Base-by-base conservation (phyloP, 768 basidiomycete species). In the Lentinula boryana region DNA sequence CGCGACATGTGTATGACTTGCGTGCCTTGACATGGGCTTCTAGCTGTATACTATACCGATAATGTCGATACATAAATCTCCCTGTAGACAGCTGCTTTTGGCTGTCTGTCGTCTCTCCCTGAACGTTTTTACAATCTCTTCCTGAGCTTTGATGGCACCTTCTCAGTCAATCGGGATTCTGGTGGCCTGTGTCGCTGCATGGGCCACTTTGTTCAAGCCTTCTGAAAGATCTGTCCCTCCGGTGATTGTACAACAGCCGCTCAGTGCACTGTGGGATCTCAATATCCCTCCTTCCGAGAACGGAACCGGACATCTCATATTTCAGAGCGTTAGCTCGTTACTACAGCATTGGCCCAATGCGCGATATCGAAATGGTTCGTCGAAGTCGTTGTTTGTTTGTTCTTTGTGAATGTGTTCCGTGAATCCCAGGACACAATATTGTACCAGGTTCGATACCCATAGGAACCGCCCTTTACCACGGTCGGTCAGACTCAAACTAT, bases 311-410 rank as follows among this genome's bases (percentile, higher is more conserved):
- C 71, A 52, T 52, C 68, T 58, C 32, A 65, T 70, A 3, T 71
- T 70, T 9, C 64, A 66, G 21, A 68, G 65, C 48, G 67, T 66
- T 3, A 63, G 59, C 54, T 65, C 60, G 61, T 65, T 62, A 1
- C 67, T 76, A 21, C 74, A 75, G 51, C 74, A 72, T 60, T 76
- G 75, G 74, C 74, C 74, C 8, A 75, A 75, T 53, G 72, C 74
- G 0, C 72, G 72, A 2, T 72, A 76, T 66, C 66, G 72, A 50
- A 75, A 75, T 61, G 74, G 74, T 75, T 48, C 48, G 65, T 31
- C n/a, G 38, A 56, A 2, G 5, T 40, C 38, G 16, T 12, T 10
- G 6, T 27, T n/a, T 46, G 9, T 32, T 23, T 13, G n/a, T 27
- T 27, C 36, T 38, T 60, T 32, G 16, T 16, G n/a, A 36, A 18